Conservation (phyloP, 1,284 basidiomycete genomes). For the Hypsizygus ulmarius region DNA sequence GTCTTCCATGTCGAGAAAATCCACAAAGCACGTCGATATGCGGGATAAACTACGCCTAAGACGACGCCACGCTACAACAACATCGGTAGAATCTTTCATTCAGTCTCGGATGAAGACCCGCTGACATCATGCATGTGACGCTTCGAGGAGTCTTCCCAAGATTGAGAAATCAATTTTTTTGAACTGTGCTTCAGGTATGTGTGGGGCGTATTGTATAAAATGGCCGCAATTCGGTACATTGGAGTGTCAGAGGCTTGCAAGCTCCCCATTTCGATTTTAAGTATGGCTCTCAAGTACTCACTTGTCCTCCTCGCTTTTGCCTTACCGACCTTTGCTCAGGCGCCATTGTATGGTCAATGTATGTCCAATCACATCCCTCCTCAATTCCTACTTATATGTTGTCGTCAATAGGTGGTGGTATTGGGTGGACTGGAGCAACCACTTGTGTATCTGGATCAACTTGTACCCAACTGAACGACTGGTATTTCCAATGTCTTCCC, state of each 20-base stretch:
- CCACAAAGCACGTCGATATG: too few relatives aligned
- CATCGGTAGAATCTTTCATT: conserved; percentile 3
- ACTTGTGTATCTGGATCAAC: conserved; percentile 28
- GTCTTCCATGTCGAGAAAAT: too few relatives aligned
- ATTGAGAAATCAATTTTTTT: background rate
- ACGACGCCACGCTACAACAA: background rate
- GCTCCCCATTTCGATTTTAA: background rate
- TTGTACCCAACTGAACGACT: conserved; percentile 27
- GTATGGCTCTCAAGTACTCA: conserved; percentile 23
- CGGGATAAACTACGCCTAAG: conserved; percentile 1
- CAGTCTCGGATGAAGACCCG: background rate
- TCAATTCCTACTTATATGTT: conserved; percentile 1
- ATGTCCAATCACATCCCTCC: background rate
- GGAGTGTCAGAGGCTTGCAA: background rate
- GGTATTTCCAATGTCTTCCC: conserved; percentile 32
- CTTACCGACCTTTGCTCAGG: conserved; percentile 26
- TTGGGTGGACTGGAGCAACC: conserved; percentile 29
- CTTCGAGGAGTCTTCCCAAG: background rate
- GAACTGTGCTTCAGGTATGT: background rate
- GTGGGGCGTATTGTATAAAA: conserved; percentile 1
- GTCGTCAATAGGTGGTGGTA: conserved; percentile 28
- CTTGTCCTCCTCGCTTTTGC: conserved; percentile 25
- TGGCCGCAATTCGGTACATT: background rate
- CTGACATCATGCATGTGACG: background rate
- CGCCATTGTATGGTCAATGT: conserved; percentile 29